Evolutionary conservation across 352 stramenopile genomes (phyloP), one percentile per base, ranked within the genome.

Genomic region (Globisporangium carolinianum): DNA sequence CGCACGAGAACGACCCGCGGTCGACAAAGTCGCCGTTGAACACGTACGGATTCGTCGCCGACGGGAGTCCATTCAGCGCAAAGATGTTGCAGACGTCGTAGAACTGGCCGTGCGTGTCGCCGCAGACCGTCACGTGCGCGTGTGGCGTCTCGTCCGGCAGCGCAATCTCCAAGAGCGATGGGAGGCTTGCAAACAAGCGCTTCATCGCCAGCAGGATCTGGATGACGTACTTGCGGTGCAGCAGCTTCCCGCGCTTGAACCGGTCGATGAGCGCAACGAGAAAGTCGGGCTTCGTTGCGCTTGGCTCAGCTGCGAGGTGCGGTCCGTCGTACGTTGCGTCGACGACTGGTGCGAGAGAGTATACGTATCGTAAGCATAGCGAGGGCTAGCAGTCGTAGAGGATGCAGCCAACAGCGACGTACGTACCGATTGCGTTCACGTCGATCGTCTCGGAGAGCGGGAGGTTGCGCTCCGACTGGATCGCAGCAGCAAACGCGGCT

Each of bases 1-100:
- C 97, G 37, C 99, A 94, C 36, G 89, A 98, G 68, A 99, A 99
- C 50, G 87, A 98, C 9, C 97, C 97, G 56, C 97, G 91, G 76
- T 99, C 97, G 9, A 99, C 97, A 67, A 99, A 99, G 72, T 99
- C 97, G 52, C 90, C 97, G 86, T 99, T 99, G 79, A 99, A 99
- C 55, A 99, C 82, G 78, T 99, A 99, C 39, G 96, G 96, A 69
- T 99, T 99, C 35, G 72, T 84, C 54, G 87, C 73, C 36, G 87
- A 97, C 15, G 97, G 97, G 61, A 96, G 80, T 11, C 97, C 97
- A 69, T 99, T 99, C 18, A 99, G 70, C 55, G 98, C 85, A 71
- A 99, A 99, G 66, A 99, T 99, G 75, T 99, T 98, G 67, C 98
- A 93, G 39, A 99, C 88, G 69, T 99, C 97, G 73, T 99, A 99